phyloP scores from a whole-genome alignment of 2,329 filamentous ascomycete genomes.

The Coniella vitis region DNA sequence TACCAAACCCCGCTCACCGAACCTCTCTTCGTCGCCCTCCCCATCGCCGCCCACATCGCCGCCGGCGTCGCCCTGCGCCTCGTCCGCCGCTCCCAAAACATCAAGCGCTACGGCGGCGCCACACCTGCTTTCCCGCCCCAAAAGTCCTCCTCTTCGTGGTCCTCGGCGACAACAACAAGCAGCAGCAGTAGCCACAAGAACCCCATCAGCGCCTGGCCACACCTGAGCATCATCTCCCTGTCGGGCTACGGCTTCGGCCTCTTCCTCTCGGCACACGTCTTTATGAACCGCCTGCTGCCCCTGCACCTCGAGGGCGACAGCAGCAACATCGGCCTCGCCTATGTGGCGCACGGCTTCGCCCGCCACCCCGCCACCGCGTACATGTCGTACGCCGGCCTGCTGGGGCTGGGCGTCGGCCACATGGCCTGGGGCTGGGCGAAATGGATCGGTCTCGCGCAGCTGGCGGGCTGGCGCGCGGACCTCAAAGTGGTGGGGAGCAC shows the following conservation, averaged over 20 bases:
- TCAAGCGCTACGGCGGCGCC: constrained; percentile 68
- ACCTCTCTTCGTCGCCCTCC: constrained; percentile 69
- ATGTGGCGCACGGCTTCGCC: constrained; percentile 79
- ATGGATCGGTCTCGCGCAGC: constrained; percentile 64
- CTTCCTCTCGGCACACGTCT: constrained; percentile 63
- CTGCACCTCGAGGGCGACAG: constrained; percentile 73
- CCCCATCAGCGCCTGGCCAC: constrained; percentile 51
- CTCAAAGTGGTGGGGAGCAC: constrained; percentile 17
- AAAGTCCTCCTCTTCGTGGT: constrained; percentile 26
- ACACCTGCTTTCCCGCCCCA: constrained; percentile 44
- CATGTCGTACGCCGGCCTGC: constrained; percentile 60
- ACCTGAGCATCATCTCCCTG: constrained; percentile 59
- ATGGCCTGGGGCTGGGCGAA: constrained; percentile 80
- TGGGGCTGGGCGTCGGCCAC: constrained; percentile 65
- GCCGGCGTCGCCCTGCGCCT: constrained; percentile 73
- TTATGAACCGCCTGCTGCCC: constrained; percentile 71
- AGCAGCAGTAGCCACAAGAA: constrained; percentile 17
- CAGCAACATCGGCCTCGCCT: constrained; percentile 77
- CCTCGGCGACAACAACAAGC: constrained; percentile 24
- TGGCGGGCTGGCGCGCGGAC: constrained; percentile 41
- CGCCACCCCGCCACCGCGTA: constrained; percentile 61
- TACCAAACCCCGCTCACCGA: constrained; percentile 82
- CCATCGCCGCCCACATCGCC: constrained; percentile 67
- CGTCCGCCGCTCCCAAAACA: constrained; percentile 63
- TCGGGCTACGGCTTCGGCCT: constrained; percentile 66